Percentiles rank a stretch among this genome's conserved stretches.
These are phyloP conservation scores for Eucalyptus cloeziana DNA, from an alignment of 345 rosid genomes.

Conservation along the genomic window DNA sequence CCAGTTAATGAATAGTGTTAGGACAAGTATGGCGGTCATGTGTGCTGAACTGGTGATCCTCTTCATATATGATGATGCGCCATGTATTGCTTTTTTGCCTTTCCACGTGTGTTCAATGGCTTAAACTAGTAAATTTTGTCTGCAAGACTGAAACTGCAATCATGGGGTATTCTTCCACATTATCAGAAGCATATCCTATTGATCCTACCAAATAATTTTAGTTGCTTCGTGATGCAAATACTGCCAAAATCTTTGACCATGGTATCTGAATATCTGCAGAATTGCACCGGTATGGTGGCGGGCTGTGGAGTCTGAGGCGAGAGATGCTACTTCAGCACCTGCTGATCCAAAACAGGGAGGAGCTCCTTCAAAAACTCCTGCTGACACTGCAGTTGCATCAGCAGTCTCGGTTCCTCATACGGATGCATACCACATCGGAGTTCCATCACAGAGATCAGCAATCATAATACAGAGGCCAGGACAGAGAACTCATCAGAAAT, in stretches of 20 bases:
- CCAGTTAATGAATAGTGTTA: background rate
- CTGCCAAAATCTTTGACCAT: background rate
- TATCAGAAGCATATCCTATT: background rate
- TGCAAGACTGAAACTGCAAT: background rate
- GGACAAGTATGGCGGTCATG: background rate
- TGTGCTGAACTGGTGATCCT: background rate
- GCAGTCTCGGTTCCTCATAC: slow-evolving; percentile 41
- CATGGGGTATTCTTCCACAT: background rate
- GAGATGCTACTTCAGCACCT: slow-evolving; percentile 38
- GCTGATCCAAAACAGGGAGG: slow-evolving; percentile 57
- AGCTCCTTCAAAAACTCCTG: slow-evolving; percentile 34
- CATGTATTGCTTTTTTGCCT: background rate
- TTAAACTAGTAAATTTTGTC: background rate
- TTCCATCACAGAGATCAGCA: slow-evolving; percentile 65
- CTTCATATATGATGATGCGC: background rate
- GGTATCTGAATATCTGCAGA: slow-evolving; percentile 22
- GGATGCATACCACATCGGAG: slow-evolving; percentile 51
- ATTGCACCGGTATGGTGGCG: slow-evolving; percentile 84
- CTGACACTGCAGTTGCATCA: slow-evolving; percentile 32
- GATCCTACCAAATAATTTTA: background rate
- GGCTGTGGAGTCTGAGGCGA: slow-evolving; percentile 52
- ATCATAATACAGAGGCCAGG: slow-evolving; percentile 63
- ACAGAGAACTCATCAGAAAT: slow-evolving; percentile 75
- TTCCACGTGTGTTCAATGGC: background rate
- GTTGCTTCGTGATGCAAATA: background rate